Evolutionary conservation across 192 early-diverging fungal species (phyloP).

Genomic region (Backusella liffmaniae): DNA sequence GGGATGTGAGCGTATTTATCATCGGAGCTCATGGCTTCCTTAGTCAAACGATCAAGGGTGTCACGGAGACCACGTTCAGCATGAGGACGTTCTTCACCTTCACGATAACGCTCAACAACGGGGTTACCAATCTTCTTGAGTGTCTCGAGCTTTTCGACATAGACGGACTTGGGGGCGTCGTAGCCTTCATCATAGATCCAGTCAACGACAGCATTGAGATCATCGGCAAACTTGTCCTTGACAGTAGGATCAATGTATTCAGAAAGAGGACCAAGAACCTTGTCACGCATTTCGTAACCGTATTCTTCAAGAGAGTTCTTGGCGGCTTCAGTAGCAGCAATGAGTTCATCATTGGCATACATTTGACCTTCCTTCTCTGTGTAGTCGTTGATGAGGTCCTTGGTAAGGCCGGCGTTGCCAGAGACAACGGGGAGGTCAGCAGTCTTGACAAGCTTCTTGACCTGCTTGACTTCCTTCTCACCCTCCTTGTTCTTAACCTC

Average conservation of each 20-base stretch:
- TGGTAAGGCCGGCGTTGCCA: slow-evolving; percentile 58
- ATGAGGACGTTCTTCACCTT: slow-evolving; percentile 81
- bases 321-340: slow-evolving; percentile 89
- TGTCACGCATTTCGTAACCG: slow-evolving; percentile 91
- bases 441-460: slow-evolving; percentile 91
- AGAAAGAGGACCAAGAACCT: slow-evolving; percentile 73
- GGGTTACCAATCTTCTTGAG: slow-evolving; percentile 85
- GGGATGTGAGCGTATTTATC: slow-evolving; percentile 88
- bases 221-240: slow-evolving; percentile 65
- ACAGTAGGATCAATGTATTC: slow-evolving; percentile 73
- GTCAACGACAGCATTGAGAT: slow-evolving; percentile 84
- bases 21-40: slow-evolving; percentile 72
- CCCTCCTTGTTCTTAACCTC: slow-evolving; percentile 64
- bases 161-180: slow-evolving; percentile 87
- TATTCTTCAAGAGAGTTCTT: slow-evolving; percentile 98
- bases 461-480: slow-evolving; percentile 71
- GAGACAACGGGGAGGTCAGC: slow-evolving; percentile 75
- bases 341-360: slow-evolving; percentile 80
- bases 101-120: slow-evolving; percentile 74
- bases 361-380: slow-evolving; percentile 84
- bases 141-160: slow-evolving; percentile 73
- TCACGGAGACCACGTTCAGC: slow-evolving; percentile 85
- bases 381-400: slow-evolving; percentile 58
- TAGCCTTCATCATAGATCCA: slow-evolving; percentile 99
- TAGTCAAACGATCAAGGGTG: slow-evolving; percentile 66